phyloP scores from a whole-genome alignment of 345 rosid genomes.

The Aquilaria sinensis region DNA sequence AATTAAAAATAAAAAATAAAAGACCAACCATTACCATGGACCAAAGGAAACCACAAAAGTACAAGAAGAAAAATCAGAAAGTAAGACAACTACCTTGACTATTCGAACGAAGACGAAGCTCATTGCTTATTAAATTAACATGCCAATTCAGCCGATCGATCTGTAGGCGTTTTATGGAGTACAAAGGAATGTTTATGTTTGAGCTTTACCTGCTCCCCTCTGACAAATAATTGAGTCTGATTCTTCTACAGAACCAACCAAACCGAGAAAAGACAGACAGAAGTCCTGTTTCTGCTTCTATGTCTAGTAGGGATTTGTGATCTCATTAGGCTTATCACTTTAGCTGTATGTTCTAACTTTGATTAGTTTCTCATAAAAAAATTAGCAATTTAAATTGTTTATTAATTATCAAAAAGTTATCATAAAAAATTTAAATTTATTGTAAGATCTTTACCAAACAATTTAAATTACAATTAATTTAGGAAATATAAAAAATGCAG shows the following conservation, averaged over 20 bases:
- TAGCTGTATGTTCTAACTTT: conserved; percentile 18
- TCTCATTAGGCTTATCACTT: conserved; percentile 14
- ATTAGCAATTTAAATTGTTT: no score
- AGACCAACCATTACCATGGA: no score
- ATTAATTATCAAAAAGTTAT: no score
- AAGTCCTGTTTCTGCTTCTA: conserved; percentile 13
- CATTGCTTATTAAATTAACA: conserved; percentile 9
- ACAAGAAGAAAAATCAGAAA: no score
- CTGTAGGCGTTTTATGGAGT: conserved; percentile 4
- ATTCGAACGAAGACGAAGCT: conserved; percentile 2
- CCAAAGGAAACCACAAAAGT: no score
- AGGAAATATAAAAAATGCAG: no score
- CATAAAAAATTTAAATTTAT: no score
- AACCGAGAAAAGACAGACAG: conserved; percentile 28
- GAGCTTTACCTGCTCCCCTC: conserved; percentile 4
- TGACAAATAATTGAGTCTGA: conserved; percentile 1
- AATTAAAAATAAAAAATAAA: no score
- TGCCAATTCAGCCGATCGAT: conserved; percentile 24
- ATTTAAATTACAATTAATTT: no score
- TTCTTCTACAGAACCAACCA: conserved; percentile 24
- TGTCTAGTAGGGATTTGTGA: conserved; percentile 12
- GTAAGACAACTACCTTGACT: no score
- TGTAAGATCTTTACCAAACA: no score
- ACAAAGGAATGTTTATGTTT: conserved; percentile 4
- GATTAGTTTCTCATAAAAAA: conserved; percentile 18